Evolutionary conservation across 805 yeast species (phyloP), one percentile per base, ranked within the genome.

Genomic region (Candida glaebosa): DNA sequence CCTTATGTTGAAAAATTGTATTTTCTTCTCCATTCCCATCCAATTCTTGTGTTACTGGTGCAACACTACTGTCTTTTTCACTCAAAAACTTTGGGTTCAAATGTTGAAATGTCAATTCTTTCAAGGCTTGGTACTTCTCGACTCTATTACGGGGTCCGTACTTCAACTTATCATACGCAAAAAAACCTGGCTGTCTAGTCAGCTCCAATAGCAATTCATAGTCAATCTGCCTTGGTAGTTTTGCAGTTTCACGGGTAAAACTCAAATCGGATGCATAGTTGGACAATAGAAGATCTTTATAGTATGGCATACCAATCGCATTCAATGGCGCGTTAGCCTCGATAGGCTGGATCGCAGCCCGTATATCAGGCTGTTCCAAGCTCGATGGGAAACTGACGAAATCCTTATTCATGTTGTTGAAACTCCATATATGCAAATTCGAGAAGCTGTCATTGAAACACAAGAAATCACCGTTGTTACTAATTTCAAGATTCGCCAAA

Each of bases 221-320:
- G 46, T 81, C 84, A 18, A 81, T 70, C 9, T 63, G 63, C 9
- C 62, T 61, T 0, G 89, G 81, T 3, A 84, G 64, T 42, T 79
- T 78, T 1, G 95, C 87, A 2, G 67, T 57, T 48, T 78, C 79
- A 64, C 43, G 75, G 37, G 76, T 73, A 55, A 86, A 87, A 5
- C 78, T 68, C 45, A 73, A 59, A 31, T 82, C 81, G 1, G 72
- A 55, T 0, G 91, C 84, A 88, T 90, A 91, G 10, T 87, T 82
- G 0, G 96, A 88, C 6, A 90, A 67, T 14, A 93, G 71, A 41
- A 75, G 75, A 32, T 84, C 86, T 41, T 79, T 79, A 59, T 88
- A 93, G 52, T 82, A 87, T 0, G 99, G 98, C 77, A 93, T 66
- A 7, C 96, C 97, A 2, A 93, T 69, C 1, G 79, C 56, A 37